Base-by-base conservation (phyloP, 805 yeast genomes). In the Candida khao-thaluensis region DNA sequence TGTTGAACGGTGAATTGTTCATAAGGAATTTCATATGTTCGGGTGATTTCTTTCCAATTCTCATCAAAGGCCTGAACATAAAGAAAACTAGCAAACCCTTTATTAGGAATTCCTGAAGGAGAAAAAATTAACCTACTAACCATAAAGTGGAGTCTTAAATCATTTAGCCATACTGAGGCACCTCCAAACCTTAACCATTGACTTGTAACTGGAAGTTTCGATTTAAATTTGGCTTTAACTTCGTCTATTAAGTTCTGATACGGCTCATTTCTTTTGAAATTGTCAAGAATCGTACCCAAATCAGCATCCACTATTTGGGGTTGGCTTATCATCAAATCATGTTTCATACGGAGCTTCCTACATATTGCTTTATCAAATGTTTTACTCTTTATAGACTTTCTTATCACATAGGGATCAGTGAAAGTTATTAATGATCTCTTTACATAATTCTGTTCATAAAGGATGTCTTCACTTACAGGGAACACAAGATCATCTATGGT, bases 181-280 rank as follows among this genome's bases (percentile, higher is more conserved):
- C 68, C 68, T 2, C 57, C 60, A 38, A 62, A 54, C 30, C 59
- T 51, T 34, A 49, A 53, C 69, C 69, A 64, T 37, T 57, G 52
- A 16, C 51, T 42, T 9, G 50, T 46, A 5, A 38, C 43, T 1
- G 60, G 57, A 14, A 57, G 45, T 4, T 41, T 47, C 4, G 62
- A 49, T 26, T 54, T 41, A 36, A 53, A 51, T 16, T 30, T 34
- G 9, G 43, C 32, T 10, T 38, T 29, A 5, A 55, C 59, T 14
- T 46, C 27, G 10, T 46, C 25, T 3, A 59, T 29, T 15, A 55
- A 17, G 17, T 51, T 37, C 12, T 31, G 17, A 37, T 50, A 55
- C 10, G 39, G 35, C 11, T 24, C 12, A 24, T 41, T 41, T 30
- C 33, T 26, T 7, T 22, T 21, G 5, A 45, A 27, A n/a, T 47